Conservation (phyloP, 306 rosid species). For the Amphicarpaea edgeworthii region DNA sequence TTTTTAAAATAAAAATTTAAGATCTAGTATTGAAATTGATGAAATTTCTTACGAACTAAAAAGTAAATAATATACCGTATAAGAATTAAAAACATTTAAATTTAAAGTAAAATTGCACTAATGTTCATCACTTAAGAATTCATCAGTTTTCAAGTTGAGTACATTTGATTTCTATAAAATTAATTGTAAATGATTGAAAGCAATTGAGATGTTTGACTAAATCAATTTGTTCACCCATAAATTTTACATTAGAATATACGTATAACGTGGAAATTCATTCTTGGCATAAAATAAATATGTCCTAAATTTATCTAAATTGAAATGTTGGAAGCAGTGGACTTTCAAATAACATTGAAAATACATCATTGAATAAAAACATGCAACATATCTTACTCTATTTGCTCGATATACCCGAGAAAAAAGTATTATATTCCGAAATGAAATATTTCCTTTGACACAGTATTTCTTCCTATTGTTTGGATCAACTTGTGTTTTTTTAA, state of each 20-base stretch:
- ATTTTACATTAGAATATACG: neutral
- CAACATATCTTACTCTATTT: neutral
- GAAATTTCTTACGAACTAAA: too few species aligned
- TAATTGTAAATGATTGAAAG: neutral
- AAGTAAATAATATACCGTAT: neutral
- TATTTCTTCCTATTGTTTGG: neutral
- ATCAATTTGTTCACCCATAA: neutral
- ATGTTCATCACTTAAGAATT: neutral
- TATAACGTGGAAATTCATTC: neutral
- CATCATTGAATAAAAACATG: neutral
- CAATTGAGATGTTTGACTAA: neutral
- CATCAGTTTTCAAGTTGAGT: neutral
- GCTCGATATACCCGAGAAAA: neutral
- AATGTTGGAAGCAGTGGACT: neutral
- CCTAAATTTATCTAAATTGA: neutral
- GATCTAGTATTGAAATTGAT: too few species aligned
- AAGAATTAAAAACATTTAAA: neutral
- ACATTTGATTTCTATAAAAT: neutral
- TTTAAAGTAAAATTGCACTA: neutral
- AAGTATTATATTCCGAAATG: neutral
- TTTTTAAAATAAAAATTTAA: too few species aligned
- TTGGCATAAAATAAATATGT: neutral
- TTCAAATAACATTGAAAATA: neutral
- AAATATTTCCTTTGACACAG: neutral
- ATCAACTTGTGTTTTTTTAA: neutral